phyloP scores from a whole-genome alignment of 805 yeast genomes.

The Ogataea saltuana region DNA sequence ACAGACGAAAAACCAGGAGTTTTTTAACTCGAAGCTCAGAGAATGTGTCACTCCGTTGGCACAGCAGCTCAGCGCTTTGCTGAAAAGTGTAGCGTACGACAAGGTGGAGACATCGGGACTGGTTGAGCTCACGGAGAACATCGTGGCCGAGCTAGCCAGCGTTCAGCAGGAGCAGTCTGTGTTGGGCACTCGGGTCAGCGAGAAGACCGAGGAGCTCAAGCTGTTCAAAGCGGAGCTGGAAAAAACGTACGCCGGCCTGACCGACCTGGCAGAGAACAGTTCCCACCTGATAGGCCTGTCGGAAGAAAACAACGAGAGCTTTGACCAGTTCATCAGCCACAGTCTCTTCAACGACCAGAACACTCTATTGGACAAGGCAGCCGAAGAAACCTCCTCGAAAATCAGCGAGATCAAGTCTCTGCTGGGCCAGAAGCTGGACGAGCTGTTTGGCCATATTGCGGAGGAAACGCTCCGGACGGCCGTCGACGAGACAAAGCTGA shows the following conservation, averaged over 20 bases:
- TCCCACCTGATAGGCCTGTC: constrained; percentile 2
- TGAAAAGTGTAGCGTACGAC: neutral
- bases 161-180: constrained; percentile 12
- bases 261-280: neutral
- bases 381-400: constrained; percentile 8
- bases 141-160: constrained; percentile 2
- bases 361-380: constrained; percentile 2
- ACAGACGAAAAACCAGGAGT: constrained; percentile 16
- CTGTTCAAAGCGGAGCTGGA: constrained; percentile 11
- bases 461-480: constrained; percentile 12
- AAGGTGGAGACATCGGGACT: neutral
- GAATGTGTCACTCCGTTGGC: constrained; percentile 18
- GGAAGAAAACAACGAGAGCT: constrained; percentile 8
- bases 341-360: constrained; percentile 7
- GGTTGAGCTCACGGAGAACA: neutral
- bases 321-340: constrained; percentile 12
- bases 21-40: constrained; percentile 20
- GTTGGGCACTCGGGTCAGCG: constrained; percentile 6
- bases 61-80: constrained; percentile 8
- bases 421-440: constrained; percentile 9
- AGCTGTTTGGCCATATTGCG: constrained; percentile 12
- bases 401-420: constrained; percentile 10
- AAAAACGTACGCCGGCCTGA: constrained; percentile 1
- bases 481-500: constrained; percentile 11
- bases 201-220: constrained; percentile 17